These are phyloP conservation scores for Pelargonium fulgidum DNA, from an alignment of 441 rosid species.

Conservation along the genomic window DNA sequence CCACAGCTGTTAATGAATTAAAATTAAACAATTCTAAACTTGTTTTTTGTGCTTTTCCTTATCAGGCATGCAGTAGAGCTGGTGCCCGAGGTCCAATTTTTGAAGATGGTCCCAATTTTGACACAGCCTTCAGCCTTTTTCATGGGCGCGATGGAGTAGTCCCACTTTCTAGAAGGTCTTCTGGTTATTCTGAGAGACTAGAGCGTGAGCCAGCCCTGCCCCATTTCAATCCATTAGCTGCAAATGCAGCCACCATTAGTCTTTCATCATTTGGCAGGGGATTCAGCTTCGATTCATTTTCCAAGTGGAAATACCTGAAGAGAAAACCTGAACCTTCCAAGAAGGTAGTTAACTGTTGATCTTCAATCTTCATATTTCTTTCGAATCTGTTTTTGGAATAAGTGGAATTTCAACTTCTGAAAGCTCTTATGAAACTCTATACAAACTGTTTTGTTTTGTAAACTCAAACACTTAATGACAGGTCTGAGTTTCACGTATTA, in stretches of 20 bases:
- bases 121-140: constrained; percentile 60
- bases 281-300: constrained; percentile 56
- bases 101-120: constrained; percentile 80
- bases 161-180: constrained; percentile 34
- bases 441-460: no score
- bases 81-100: constrained; percentile 57
- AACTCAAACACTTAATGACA: no score
- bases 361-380: background rate
- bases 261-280: constrained; percentile 68
- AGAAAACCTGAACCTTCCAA: constrained; percentile 46
- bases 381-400: constrained; percentile 1
- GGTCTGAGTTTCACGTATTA: background rate
- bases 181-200: constrained; percentile 25
- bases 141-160: constrained; percentile 72
- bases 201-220: constrained; percentile 33
- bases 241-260: constrained; percentile 66
- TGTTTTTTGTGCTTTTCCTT: constrained; percentile 6
- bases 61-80: constrained; percentile 34
- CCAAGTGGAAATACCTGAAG: constrained; percentile 44
- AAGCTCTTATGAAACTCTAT: background rate
- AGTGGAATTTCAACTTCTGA: background rate
- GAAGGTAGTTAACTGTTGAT: constrained; percentile 45
- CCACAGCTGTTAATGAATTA: background rate
- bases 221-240: constrained; percentile 59
- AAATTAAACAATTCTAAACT: background rate